Base-by-base conservation (phyloP, 331 rosid species). In the Pyracantha coccinea region DNA sequence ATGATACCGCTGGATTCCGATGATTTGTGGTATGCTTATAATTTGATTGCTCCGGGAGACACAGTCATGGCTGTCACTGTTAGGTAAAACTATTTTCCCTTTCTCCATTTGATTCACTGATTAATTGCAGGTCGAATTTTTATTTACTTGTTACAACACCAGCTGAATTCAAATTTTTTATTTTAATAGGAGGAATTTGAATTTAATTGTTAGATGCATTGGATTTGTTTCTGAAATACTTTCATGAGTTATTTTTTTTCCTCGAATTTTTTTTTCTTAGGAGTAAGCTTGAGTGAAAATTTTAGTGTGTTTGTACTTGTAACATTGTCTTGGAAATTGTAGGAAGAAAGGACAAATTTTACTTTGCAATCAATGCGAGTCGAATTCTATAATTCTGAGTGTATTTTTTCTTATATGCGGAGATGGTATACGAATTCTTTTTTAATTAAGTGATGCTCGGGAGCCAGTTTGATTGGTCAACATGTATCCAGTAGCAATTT, bases 1-100 rank as follows among this genome's bases (percentile, higher is more conserved):
- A 94, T 94, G 99, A 82, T 94, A 5, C 91, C 99, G 28, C 81
- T 88, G 63, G 99, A 94, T 81, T 76, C 97, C 1, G 99, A 94
- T 83, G 99, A 94, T 85, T 54, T 94, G 6, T 94, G 99, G 99
- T 86, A 72, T 81, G 99, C 83, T 7, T 94, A 79, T 85, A 94
- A 94, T 85, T 77, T 94, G 86, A 90, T 92, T n/a, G 89, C 97
- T 80, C 93, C 91, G 0, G 97, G 97, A 28, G 99, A 94, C 63
- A 75, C 89, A 23, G 79, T 94, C 32, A 90, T 90, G 97, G 96
- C 97, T 11, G 87, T 84, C 44, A 94, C 99, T 50, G 90, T 94
- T 6, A 93, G 98, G 98, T 93, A 75, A 27, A 33, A 2, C 62
- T 17, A 2, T 15, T 58, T 54, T 75, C 28, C 10, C 33, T 24